Conservation (phyloP, 352 stramenopile species). For the Pythium diclinum region DNA sequence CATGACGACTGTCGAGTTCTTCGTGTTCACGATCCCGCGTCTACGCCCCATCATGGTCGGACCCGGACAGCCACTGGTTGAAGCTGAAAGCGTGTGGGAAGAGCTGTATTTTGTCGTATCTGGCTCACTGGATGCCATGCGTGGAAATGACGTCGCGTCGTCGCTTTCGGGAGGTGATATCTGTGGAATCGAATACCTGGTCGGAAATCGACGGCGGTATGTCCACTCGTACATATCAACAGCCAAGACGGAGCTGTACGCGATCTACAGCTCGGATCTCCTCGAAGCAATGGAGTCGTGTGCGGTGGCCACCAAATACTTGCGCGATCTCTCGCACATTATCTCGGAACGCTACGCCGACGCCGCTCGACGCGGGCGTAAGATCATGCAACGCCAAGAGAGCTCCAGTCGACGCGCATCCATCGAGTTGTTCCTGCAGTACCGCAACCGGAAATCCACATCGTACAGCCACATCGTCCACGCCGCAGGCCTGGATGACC, state of each 20-base stretch:
- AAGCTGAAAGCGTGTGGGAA: slow-evolving; percentile 79
- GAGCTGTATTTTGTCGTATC: slow-evolving; percentile 72
- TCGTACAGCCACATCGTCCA: slow-evolving; percentile 36
- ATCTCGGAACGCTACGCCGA: slow-evolving; percentile 57
- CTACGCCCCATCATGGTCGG: slow-evolving; percentile 63
- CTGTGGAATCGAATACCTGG: slow-evolving; percentile 76
- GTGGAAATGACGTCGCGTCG: slow-evolving; percentile 54
- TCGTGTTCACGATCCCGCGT: slow-evolving; percentile 58
- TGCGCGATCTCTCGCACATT: slow-evolving; percentile 61
- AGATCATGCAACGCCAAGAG: slow-evolving; percentile 38
- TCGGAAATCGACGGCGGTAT: slow-evolving; percentile 48
- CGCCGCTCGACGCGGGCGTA: slow-evolving; percentile 41
- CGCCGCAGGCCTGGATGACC: slow-evolving; percentile 37
- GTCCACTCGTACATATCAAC: slow-evolving; percentile 62
- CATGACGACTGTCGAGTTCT: slow-evolving; percentile 72
- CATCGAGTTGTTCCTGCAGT: slow-evolving; percentile 57
- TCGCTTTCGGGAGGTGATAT: slow-evolving; percentile 64
- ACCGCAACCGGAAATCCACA: slow-evolving; percentile 57
- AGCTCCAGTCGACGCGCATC: slow-evolving; percentile 8
- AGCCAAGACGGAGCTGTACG: slow-evolving; percentile 64
- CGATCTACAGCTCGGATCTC: slow-evolving; percentile 62
- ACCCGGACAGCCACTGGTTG: slow-evolving; percentile 55
- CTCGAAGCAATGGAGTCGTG: slow-evolving; percentile 58
- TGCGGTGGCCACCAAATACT: slow-evolving; percentile 59
- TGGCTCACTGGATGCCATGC: slow-evolving; percentile 57